These are phyloP conservation scores for Exophiala oligosperma DNA, from an alignment of 2,329 filamentous ascomycete species.

Conservation along the genomic window DNA sequence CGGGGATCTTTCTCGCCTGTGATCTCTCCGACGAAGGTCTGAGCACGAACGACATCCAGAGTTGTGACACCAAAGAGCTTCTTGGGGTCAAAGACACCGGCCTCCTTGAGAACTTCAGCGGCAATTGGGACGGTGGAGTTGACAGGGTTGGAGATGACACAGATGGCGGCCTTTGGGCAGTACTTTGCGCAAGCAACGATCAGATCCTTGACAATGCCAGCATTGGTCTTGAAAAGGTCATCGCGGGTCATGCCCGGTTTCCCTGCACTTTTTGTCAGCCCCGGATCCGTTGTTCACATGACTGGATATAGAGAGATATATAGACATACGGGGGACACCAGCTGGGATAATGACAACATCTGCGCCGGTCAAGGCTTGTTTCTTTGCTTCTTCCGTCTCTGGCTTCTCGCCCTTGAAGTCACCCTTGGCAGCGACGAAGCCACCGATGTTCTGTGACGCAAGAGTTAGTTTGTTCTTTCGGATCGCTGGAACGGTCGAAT, in stretches of 20 bases:
- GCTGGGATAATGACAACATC: constrained; percentile 97
- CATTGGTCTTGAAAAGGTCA: constrained; percentile 99
- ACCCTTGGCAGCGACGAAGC: constrained; percentile 71
- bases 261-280: constrained; percentile 55
- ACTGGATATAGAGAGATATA: neutral
- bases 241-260: constrained; percentile 99
- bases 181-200: constrained; percentile 84
- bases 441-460: constrained; percentile 69
- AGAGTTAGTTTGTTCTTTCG: constrained; percentile 29
- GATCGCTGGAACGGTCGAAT: constrained; percentile 2
- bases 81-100: constrained; percentile 90
- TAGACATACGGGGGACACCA: constrained; percentile 84
- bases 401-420: constrained; percentile 30
- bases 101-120: constrained; percentile 92
- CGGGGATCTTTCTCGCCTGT: constrained; percentile 78
- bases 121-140: constrained; percentile 99
- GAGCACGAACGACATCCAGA: constrained; percentile 94
- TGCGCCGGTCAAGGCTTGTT: constrained; percentile 84
- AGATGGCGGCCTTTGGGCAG: constrained; percentile 88
- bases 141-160: constrained; percentile 99
- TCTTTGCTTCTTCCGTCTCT: constrained; percentile 72
- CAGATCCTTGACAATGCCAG: constrained; percentile 92
- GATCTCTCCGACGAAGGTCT: constrained; percentile 91
- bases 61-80: constrained; percentile 98
- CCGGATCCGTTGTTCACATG: neutral